A percentile compares a stretch with the other conserved stretches of the same genome.
These are phyloP conservation scores for Ichthyophthirius multifiliis DNA, from an alignment of 169 alveolate genomes.

Conservation along the genomic window DNA sequence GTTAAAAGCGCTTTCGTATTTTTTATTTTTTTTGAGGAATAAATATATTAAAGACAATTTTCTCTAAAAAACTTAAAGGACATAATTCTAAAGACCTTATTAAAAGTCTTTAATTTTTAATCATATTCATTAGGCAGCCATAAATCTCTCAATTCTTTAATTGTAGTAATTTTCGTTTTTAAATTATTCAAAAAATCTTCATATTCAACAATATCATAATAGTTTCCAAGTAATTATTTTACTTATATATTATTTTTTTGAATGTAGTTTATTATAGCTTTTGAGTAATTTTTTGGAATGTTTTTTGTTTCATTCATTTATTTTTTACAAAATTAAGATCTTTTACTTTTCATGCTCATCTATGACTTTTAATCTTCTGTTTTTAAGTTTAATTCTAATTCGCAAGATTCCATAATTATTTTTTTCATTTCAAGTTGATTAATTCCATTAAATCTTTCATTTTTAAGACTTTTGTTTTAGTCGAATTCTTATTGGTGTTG, in stretches of 20 bases:
- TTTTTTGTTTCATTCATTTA: constrained; percentile 34
- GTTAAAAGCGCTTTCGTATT: neutral
- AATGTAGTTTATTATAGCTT: constrained; percentile 32
- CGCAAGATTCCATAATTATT: neutral
- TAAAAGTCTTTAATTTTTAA: neutral
- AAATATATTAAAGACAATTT: neutral
- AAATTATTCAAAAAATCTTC: neutral
- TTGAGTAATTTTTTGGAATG: constrained; percentile 32
- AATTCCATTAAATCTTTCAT: neutral
- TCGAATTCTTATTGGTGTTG: neutral
- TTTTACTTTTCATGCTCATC: no score
- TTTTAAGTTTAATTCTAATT: neutral
- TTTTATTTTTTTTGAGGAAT: constrained; percentile 2
- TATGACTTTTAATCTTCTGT: neutral
- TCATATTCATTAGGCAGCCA: neutral
- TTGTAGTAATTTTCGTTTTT: constrained; percentile 13
- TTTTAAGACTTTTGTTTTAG: neutral
- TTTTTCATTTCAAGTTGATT: neutral
- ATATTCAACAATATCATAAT: constrained; percentile 1
- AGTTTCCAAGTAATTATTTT: neutral
- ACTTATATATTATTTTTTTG: neutral
- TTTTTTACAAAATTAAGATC: neutral
- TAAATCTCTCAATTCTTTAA: constrained; percentile 17
- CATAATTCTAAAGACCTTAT: neutral
- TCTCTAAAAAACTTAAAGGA: constrained; percentile 2